Base-by-base conservation (phyloP, 352 stramenopile species). In the Pythium aphanidermatum region DNA sequence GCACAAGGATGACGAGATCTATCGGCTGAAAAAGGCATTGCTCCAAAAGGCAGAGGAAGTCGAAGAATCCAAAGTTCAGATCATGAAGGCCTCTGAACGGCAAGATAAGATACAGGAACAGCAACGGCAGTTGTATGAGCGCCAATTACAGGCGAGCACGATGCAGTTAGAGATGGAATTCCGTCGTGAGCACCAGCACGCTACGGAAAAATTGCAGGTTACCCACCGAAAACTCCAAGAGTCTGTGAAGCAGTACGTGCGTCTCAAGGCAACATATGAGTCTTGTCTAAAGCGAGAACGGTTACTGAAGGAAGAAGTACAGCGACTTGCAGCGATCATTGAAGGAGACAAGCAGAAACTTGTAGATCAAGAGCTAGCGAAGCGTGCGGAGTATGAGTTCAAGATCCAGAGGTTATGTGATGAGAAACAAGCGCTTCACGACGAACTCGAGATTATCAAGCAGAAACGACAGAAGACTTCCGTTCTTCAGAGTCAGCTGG, bases 111-210 rank as follows among this genome's bases (percentile, higher is more conserved):
- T 84, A 8, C 60, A 67, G 10, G 54, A 73, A 27, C 76, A 88
- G 31, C 76, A 86, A 29, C 64, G 84, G 49, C 65, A 72, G 26
- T 29, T 85, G 11, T 85, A 70, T 25, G 61, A 78, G 13, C 58
- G 77, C 21, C 71, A 82, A 19, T 57, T 83, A 1, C 60, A 83
- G 40, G 61, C 67, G 0, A 75, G 69, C 8, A 46, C 84, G 23
- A 49, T 78, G 14, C 71, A 86, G 40, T 38, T 86, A 5, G 76
- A 89, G 48, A 74, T 83, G 63, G 76, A 89, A 38, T 89, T 88
- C 23, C 73, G 76, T 14, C 73, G 70, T 20, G 74, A 88, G 27
- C 60, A 82, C 31, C 60, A 81, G 17, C 50, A 70, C 13, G 56
- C 58, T 2, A 38, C 40, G 5, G 63, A 73, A 11, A 82, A 81